Base-by-base conservation (phyloP, 345 rosid genomes). In the Rhizophora mangle region DNA sequence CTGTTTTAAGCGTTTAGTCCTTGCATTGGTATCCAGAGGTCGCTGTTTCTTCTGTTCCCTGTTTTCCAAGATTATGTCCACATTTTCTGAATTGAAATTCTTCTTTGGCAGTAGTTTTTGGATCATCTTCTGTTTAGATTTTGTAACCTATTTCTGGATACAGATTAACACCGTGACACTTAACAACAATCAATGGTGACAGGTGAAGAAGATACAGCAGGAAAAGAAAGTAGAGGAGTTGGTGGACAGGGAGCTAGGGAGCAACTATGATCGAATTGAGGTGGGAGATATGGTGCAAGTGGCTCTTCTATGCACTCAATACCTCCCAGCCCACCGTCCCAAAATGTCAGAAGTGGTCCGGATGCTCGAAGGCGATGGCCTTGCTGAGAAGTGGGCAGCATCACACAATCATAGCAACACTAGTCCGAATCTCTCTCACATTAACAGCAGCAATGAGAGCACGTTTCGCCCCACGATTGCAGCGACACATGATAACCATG, bases 351-450 rank as follows among this genome's bases (percentile, higher is more conserved):
- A 91, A 61, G 97, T 93, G 31, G 93, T 93, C 56, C 87, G 85
- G 76, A 93, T 93, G 98, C 96, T 93, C 0, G 96, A 93, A 84
- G 97, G 98, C 0, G 98, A 93, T 47, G 98, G 97, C 43, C 86
- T 91, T 0, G 97, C 96, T 0, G 96, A 91, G 76, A 88, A 88
- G 84, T 93, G 97, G 98, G 96, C 89, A 5, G 89, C 89, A 19
- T 82, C 96, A 22, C 96, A 90, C 73, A 81, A 81, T 66, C 87
- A 82, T 65, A 64, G 71, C 20, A 78, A 81, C 71, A 69, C 81
- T 18, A 61, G 81, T 27, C 52, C 56, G 65, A 87, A 79, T 82
- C 65, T 77, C 79, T 69, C 75, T 59, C 84, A 77, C 31, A 76
- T 71, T 61, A 78, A 67, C 79, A 73, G 55, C n/a, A 72, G 74